Evolutionary conservation across 306 rosid species (phyloP), one percentile per base, ranked within the genome.

Genomic region (Gillenia trifoliata): DNA sequence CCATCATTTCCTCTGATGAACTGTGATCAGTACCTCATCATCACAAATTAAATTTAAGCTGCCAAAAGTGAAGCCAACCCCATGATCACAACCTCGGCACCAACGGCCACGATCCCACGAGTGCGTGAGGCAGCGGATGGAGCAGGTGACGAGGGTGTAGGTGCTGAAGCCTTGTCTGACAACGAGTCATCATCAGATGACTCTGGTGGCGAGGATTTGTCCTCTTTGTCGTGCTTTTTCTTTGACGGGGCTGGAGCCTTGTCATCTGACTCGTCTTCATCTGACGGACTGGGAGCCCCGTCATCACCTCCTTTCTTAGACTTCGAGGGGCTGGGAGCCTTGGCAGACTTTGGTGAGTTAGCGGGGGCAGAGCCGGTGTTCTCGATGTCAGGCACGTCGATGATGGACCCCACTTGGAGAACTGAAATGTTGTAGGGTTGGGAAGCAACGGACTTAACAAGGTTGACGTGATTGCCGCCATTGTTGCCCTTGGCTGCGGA

Each of bases 391-490:
- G 75, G 75, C 19, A 71, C 61, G 26, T 71, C 17, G 9, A 71
- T 55, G 19, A 71, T 43, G 20, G 64, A 54, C 28, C 23, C 43
- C 25, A 71, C 75, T 28, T 71, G 34, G 26, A 71, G 75, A 10
- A 71, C 65, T 20, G 75, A 71, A 36, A 71, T 71, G 52, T 56
- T 55, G 65, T 23, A 55, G 28, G 75, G 65, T 40, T 71, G 75
- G 28, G 65, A 13, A 22, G 28, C 20, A 29, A 71, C 75, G 4
- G 65, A 71, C 52, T 55, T 71, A 2, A 55, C 50, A 23, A 62
- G 38, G 22, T 31, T 62, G 23, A 62, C 66, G 11, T 15, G 29
- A 36, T 62, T 62, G 66, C 22, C 23, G 64, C 26, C 26, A 7
- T 30, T 30, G 11, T 36, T 36, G 2, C 66, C 66, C 40, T 62